These are phyloP conservation scores for Artomyces pyxidatus DNA, from an alignment of 768 basidiomycete genomes.

Conservation along the genomic window DNA sequence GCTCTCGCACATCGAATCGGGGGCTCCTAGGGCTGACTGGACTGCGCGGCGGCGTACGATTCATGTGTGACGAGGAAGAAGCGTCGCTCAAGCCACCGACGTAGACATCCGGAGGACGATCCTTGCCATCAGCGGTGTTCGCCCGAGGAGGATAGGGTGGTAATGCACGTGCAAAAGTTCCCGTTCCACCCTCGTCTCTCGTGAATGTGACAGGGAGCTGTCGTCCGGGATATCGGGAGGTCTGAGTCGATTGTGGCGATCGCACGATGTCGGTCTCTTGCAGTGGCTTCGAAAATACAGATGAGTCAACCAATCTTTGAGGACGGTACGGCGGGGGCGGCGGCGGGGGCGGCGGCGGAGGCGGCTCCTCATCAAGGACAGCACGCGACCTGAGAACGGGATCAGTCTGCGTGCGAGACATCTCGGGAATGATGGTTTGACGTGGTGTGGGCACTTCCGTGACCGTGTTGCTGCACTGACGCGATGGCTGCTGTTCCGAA, in stretches of 20 bases:
- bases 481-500: too few species aligned
- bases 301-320: constrained; percentile 12
- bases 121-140: constrained; percentile 10
- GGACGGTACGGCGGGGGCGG: constrained; percentile 1
- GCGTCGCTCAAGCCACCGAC: constrained; percentile 4
- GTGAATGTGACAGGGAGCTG: constrained; percentile 11
- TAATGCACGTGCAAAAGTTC: not conserved
- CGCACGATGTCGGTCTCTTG: constrained; percentile 31
- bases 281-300: constrained; percentile 16
- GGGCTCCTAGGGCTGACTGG: constrained; percentile 49
- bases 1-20: constrained; percentile 28
- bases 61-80: not conserved
- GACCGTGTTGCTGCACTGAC: too few species aligned
- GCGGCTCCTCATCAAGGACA: constrained; percentile 11
- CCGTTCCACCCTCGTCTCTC: constrained; percentile 9
- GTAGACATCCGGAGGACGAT: constrained; percentile 7
- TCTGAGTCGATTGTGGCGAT: constrained; percentile 33
- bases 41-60: constrained; percentile 46
- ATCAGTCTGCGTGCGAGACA: constrained; percentile 11
- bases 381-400: constrained; percentile 11
- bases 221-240: constrained; percentile 14
- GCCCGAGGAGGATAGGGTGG: constrained; percentile 4
- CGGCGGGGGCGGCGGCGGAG: constrained; percentile 1
- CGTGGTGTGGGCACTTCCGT: too few species aligned
- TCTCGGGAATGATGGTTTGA: too few species aligned